Base-by-base conservation (phyloP, 2,329 filamentous ascomycete genomes). In the Chrysoporthe deuterocubensis region DNA sequence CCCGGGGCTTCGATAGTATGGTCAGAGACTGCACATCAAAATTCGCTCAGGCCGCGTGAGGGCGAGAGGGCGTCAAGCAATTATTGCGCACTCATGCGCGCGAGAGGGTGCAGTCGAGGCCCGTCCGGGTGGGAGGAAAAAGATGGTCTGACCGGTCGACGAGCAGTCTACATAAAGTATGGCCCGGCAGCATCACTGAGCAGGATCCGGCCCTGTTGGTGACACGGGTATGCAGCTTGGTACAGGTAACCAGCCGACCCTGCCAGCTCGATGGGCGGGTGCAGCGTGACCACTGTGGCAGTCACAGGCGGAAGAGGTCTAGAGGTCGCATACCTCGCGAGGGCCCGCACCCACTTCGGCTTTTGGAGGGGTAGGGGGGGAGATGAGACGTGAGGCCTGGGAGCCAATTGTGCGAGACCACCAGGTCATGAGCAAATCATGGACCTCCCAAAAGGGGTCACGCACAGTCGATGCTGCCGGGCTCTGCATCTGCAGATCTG, bases 321-420 rank as follows among this genome's bases (percentile, higher is more conserved):
- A 16, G 59, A 61, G 59, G 34, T 50, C 43, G 63, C 63, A 59
- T 65, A 54, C 43, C 56, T 60, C 63, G 63, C 63, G 43, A 65
- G 57, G 54, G 62, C 64, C 68, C 67, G 68, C 68, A 68, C 59
- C 46, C 66, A 68, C 66, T 46, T 68, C 68, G 68, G 68, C 68
- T 70, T 59, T 61, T 65, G 66, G 57, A 52, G 42, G 54, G 67
- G 46, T 32, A 50, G 62, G 52, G 50, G 63, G 40, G 65, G 8
- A 58, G 62, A 58, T 48, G 62, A 65, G 54, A 65, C 54, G 58
- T 59, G 62, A 67, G 62, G 26, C 21, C 42, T 48, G 46, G 43
- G 60, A 56, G 52, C 68, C 65, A 67, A 66, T 70, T 68, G 60
- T 57, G 66, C 54, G 44, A 61, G 59, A 37, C 66, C 44, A 56